Base-by-base conservation (phyloP, 148 eudicot genomes). In the Heliamphora exappendiculata region DNA sequence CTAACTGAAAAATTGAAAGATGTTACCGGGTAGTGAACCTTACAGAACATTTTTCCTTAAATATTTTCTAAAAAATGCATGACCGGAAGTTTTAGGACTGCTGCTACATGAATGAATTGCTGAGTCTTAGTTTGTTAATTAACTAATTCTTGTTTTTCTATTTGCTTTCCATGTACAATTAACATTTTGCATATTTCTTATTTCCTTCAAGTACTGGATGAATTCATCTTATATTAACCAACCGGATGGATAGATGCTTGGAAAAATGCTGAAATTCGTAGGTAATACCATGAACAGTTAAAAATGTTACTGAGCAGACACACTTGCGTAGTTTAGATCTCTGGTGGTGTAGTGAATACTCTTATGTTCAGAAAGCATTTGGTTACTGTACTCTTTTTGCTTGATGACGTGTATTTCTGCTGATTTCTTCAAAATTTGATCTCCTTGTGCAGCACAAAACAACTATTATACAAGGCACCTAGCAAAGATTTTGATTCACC, bases 401-500 rank as follows among this genome's bases (percentile, higher is more conserved):
- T 44, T 62, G 58, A 17, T 13, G 28, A 59, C 59, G 50, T 36
- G 31, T 44, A 13, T 42, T 5, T 8, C 6, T 17, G 0, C 9
- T 54, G 3, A 24, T 10, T 34, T 31, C 20, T 22, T 20, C n/a
- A 19, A 75, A 44, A 62, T 63, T 34, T 81, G 34, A 62, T 74
- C 29, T 28, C 44, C 72, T 37, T 20, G 44, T 86, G 85, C 97
- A 94, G 98, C 84, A 28, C 87, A 78, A 82, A 94, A 91, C 88
- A 94, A 94, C 81, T 79, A 76, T 78, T 57, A 67, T 78, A 90
- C 98, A 72, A 90, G 94, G 83, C 98, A 94, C 84, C 89, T 94
- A 24, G 90, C 89, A 31, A 94, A 94, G 84, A 86, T 92, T 73
- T 87, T 94, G 81, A 81, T 94, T 81, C 94, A 94, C 88, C 84